Percentiles rank a stretch among this genome's conserved stretches.
phyloP scores from a whole-genome alignment of 768 basidiomycete species.

The Mycena rosella region DNA sequence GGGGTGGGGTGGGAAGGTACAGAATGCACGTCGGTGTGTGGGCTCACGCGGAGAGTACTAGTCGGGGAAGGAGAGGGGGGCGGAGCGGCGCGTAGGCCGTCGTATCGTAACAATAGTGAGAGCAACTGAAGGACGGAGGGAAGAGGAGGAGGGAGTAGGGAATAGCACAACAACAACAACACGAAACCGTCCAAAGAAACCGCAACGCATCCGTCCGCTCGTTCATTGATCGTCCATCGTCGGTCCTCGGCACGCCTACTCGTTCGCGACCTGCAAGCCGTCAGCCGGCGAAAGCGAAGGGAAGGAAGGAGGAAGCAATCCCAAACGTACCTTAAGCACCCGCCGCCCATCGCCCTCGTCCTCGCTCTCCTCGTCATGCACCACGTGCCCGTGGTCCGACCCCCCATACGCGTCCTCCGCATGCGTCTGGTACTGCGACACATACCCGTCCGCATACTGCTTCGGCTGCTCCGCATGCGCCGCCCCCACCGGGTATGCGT shows the following conservation, averaged over 20 bases:
- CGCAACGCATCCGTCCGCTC: too few species aligned
- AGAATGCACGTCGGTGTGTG: too few species aligned
- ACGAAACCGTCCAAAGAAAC: too few species aligned
- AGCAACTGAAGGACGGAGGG: too few species aligned
- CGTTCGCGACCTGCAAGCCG: constrained; percentile 24
- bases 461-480: background rate
- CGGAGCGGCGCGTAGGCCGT: too few species aligned
- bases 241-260: background rate
- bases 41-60: too few species aligned
- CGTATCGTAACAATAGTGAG: too few species aligned
- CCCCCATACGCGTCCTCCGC: constrained; percentile 44
- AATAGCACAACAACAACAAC: too few species aligned
- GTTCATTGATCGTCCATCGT: too few species aligned
- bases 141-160: too few species aligned
- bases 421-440: constrained; percentile 39
- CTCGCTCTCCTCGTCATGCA: constrained; percentile 3
- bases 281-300: background rate
- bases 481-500: constrained; percentile 15
- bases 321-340: constrained; percentile 40
- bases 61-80: too few species aligned
- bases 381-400: constrained; percentile 35
- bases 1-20: too few species aligned
- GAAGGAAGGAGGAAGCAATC: background rate
- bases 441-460: constrained; percentile 36
- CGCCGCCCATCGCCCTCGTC: constrained; percentile 25